Evolutionary conservation across 164 flowering plant species (phyloP), one percentile per base, ranked within the genome.

Genomic region (Tetracentron sinense): DNA sequence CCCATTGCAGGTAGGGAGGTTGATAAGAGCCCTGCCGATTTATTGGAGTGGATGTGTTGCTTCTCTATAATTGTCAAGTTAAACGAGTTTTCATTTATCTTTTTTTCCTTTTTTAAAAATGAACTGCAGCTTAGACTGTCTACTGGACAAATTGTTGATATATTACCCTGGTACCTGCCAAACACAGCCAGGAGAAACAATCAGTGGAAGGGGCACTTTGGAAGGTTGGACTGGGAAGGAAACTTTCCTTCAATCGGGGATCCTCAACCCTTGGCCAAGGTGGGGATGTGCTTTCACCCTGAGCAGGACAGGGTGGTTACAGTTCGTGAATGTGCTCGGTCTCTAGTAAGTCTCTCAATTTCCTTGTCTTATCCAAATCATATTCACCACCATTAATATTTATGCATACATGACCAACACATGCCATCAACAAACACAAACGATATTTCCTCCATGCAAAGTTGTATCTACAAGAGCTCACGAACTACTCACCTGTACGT

Each of bases 261-360:
- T 49, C 98, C 98, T 22, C 98, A 92, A 61, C 94, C 96, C 15
- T 90, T 92, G 98, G 98, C 97, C 2, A 92, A 90, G 74, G 96
- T 90, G 29, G 96, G 98, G 28, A 92, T 90, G 96, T 92, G 96
- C 60, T 90, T 92, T 72, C 96, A 92, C 66, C 98, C 98, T 31
- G 96, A 90, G 2, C 97, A 92, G 73, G 96, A 92, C 68, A 76
- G 98, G 66, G 88, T 90, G 30, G 72, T 92, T 7, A 86, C 98
- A n/a, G 98, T 90, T 51, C 96, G 98, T 29, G 96, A 92, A 77
- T 92, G 98, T 74, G 96, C 98, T 17, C 75, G 98, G 26, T 90
- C 96, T 61, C 98, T 86, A 69, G 98, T 90, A 73, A 81, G 87
- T 70, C 35, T 15, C 35, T 33, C 35, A 28, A 19, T 29, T n/a